phyloP scores from a whole-genome alignment of 176 grass and related monocot species.

The Musa troglodytarum region DNA sequence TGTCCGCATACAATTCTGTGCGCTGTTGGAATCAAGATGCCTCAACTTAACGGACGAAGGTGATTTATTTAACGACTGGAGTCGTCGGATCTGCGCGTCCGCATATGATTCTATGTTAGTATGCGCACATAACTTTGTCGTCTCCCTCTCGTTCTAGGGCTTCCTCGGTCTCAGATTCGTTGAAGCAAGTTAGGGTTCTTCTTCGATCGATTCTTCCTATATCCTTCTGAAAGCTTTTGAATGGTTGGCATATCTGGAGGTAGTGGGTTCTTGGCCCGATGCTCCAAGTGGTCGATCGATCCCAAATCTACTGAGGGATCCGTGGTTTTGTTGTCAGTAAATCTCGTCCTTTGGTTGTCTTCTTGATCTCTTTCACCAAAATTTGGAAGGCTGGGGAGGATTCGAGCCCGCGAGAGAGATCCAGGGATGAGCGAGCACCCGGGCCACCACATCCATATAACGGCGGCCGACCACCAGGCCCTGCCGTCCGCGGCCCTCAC shows the following conservation, averaged over 20 bases:
- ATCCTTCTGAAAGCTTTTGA: neutral
- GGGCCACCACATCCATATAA: no score
- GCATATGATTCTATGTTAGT: neutral
- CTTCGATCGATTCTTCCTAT: neutral
- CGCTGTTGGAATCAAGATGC: neutral
- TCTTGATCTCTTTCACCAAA: neutral
- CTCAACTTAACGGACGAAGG: neutral
- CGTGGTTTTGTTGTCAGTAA: neutral
- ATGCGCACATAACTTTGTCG: neutral
- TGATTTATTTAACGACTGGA: neutral
- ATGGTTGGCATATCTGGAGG: neutral
- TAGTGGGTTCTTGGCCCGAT: neutral
- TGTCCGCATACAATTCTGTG: neutral
- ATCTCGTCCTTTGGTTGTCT: neutral
- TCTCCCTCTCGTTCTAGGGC: slow-evolving; percentile 5
- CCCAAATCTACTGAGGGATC: neutral
- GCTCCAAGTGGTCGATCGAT: neutral
- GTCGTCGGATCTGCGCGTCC: neutral
- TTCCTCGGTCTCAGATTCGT: neutral
- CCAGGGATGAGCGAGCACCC: no score
- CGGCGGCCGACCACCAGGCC: neutral
- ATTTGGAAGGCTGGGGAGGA: no score
- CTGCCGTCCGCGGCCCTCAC: neutral
- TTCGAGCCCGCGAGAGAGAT: no score
- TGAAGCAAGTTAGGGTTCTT: neutral